These are phyloP conservation scores for Triticum aestivum DNA, from an alignment of 176 grass and related monocot species.

Conservation along the genomic window DNA sequence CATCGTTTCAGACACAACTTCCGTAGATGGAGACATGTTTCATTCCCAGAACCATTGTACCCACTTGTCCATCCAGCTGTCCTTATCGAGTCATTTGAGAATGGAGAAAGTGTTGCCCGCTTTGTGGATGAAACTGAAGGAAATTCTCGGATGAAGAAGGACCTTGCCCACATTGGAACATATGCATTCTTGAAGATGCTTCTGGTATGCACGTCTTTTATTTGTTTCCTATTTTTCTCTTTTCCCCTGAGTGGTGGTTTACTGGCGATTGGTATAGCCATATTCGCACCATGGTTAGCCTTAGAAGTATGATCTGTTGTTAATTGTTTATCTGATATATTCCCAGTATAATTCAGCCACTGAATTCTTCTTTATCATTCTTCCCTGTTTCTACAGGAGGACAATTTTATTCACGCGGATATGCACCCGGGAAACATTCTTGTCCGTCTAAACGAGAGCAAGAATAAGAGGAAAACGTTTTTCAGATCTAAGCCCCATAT, in stretches of 20 bases:
- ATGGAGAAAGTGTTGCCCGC: constrained; percentile 88
- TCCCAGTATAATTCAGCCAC: constrained; percentile 5
- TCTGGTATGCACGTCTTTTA: constrained; percentile 57
- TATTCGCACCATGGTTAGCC: neutral
- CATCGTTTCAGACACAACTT: constrained; percentile 96
- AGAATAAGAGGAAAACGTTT: constrained; percentile 52
- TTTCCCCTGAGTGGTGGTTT: neutral
- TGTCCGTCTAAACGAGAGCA: constrained; percentile 66
- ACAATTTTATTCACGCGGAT: constrained; percentile 98
- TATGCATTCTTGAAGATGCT: constrained; percentile 98
- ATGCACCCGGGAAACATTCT: constrained; percentile 99
- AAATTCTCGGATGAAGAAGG: constrained; percentile 64
- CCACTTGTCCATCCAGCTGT: constrained; percentile 96
- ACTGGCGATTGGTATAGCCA: neutral
- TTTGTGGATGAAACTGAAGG: constrained; percentile 73
- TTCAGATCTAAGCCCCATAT: constrained; percentile 83
- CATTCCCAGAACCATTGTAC: constrained; percentile 92
- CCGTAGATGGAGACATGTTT: constrained; percentile 80
- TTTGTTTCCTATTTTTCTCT: neutral
- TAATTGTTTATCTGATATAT: neutral
- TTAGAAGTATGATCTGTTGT: neutral
- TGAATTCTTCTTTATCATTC: neutral
- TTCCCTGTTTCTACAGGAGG: constrained; percentile 58
- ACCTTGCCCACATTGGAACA: constrained; percentile 84
- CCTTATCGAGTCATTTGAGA: constrained; percentile 96